Base-by-base conservation (phyloP, 1,139 yeast species). In the Diutina pseudorugosa region DNA sequence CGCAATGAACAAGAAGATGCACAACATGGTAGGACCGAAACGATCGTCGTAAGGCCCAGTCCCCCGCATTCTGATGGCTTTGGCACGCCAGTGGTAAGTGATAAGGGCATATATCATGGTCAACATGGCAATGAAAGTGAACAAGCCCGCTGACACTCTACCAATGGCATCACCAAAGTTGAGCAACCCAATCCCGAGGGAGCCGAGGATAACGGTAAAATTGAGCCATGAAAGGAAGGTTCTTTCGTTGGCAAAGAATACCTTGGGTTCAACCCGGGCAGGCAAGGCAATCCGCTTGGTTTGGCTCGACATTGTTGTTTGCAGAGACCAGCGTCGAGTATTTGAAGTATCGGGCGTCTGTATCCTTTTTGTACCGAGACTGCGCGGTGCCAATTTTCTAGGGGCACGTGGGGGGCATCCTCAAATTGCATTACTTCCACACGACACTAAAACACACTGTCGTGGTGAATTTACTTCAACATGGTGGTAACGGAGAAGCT, bases 61-160 rank as follows among this genome's bases (percentile, higher is more conserved):
- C 41, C 98, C 98, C 69, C 98, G 84, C 71, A 93, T 80, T 69
- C 99, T 83, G 62, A 93, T 93, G 56, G 98, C 98, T 65, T 91
- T 89, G 3, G 98, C 98, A 75, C 99, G 88, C 98, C 98, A 94
- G 70, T 93, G 99, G 68, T 94, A 93, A 21, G 98, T 94, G 51
- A 89, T 78, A 57, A 93, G 78, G 5, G 99, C 98, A 64, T 93
- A 93, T 8, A 85, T 78, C 99, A 93, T 93, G 41, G 98, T 93
- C 58, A 89, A 88, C 98, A 93, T 91, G 59, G 98, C 96, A 58
- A 85, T 83, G 57, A 93, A 77, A 2, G 98, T 94, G 76, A 93
- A 93, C 56, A 93, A 76, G 2, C 94, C 95, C 52, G 99, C 98
- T 58, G 95, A 84, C 57, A 93, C 82, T 63, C 95, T 80, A 57